Conservation (phyloP, 192 early-diverging fungal genomes). For the Podila horticola region DNA sequence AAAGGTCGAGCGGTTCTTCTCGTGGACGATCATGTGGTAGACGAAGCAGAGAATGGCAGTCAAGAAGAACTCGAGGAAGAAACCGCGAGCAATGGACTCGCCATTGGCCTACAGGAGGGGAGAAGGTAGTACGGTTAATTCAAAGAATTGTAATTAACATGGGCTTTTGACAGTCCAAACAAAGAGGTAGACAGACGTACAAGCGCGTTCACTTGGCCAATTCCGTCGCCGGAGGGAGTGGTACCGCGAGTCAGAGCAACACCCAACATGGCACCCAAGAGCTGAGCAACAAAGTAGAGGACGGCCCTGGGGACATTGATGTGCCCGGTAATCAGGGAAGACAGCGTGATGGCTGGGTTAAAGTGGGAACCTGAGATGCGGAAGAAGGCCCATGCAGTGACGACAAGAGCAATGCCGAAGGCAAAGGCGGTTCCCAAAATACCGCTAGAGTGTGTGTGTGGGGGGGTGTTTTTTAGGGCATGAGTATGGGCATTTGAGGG, state of each 20-base stretch:
- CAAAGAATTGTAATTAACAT: background rate
- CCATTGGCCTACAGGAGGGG: background rate
- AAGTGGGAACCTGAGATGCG: slow-evolving; percentile 69
- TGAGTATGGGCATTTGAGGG: background rate
- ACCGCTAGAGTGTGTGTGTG: background rate
- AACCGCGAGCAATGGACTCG: slow-evolving; percentile 32
- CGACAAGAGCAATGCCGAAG: slow-evolving; percentile 59
- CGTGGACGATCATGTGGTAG: slow-evolving; percentile 38
- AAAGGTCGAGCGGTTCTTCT: slow-evolving; percentile 43
- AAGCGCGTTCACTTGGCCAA: slow-evolving; percentile 18
- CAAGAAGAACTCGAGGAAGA: slow-evolving; percentile 50
- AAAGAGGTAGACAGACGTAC: slow-evolving; percentile 14
- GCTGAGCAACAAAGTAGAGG: slow-evolving; percentile 68
- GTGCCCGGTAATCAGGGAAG: slow-evolving; percentile 63
- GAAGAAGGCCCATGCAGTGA: slow-evolving; percentile 57
- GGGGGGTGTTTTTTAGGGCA: background rate
- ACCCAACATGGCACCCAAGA: slow-evolving; percentile 68
- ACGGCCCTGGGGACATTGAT: slow-evolving; percentile 51
- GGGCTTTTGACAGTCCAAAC: background rate
- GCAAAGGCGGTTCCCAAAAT: slow-evolving; percentile 45
- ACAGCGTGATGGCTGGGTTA: slow-evolving; percentile 74
- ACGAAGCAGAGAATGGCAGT: slow-evolving; percentile 30
- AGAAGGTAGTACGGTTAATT: background rate
- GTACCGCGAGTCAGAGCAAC: slow-evolving; percentile 39
- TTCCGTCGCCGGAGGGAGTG: slow-evolving; percentile 8